Percentiles rank a stretch among this genome's conserved stretches.
Conservation (phyloP, 768 basidiomycete genomes). For the Pisolithus microcarpus region DNA sequence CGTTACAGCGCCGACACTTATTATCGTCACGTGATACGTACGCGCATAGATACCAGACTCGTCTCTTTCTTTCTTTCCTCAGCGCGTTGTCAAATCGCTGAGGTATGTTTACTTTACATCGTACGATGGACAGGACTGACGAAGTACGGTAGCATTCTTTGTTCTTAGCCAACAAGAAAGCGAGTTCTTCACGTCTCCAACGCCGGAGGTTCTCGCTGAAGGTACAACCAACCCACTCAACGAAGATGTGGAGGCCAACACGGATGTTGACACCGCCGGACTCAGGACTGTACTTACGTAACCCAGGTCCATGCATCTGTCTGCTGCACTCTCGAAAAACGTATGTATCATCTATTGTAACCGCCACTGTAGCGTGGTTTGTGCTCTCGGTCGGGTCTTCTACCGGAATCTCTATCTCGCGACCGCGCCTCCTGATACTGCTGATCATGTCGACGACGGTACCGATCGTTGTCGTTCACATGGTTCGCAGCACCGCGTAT, state of each 20-base stretch:
- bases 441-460: constrained; percentile 9
- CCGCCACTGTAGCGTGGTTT: constrained; percentile 47
- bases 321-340: neutral
- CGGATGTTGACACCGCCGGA: too few relatives aligned
- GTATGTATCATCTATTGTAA: constrained; percentile 47
- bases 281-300: too few relatives aligned
- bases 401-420: constrained; percentile 17
- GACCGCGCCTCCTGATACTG: constrained; percentile 12
- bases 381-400: constrained; percentile 15
- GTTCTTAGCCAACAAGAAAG: too few relatives aligned
- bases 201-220: constrained; percentile 17
- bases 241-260: constrained; percentile 1
- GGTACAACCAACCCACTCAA: constrained; percentile 20
- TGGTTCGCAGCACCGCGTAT: constrained; percentile 27
- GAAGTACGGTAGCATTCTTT: too few relatives aligned
- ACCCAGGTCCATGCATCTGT: too few relatives aligned
- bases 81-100: too few relatives aligned
- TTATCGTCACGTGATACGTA: too few relatives aligned
- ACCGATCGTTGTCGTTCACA: constrained; percentile 8
- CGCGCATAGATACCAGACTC: too few relatives aligned
- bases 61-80: too few relatives aligned
- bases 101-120: too few relatives aligned
- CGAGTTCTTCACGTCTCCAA: constrained; percentile 6
- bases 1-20: too few relatives aligned
- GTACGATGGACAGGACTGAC: too few relatives aligned